Base-by-base conservation (phyloP, 768 basidiomycete species). In the Boletus speciosus region DNA sequence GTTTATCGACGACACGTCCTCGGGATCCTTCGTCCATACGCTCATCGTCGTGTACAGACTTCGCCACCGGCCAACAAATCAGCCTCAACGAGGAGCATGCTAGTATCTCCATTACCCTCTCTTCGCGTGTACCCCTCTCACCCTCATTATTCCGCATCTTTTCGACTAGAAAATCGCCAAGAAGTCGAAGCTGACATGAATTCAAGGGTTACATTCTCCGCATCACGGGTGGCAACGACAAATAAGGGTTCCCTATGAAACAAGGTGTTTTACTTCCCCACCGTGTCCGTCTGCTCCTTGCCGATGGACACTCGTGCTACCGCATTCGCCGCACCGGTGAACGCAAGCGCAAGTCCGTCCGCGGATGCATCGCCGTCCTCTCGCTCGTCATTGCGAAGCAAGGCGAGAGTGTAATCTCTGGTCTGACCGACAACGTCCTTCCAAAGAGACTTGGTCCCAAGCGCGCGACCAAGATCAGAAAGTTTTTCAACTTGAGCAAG, bases 171-270 rank as follows among this genome's bases (percentile, higher is more conserved):
- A 90, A 76, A 93, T 98, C 78, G 68, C 92, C 93, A 96, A 71
- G 95, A 98, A 77, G 91, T 98, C 66, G 81, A 93, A 43, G 91
- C 82, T 56, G 94, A 97, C 78, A 73, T 71, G 96, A 98, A 79
- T 98, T 85, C 83, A 92, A 90, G 73, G 96, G 96, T 54, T 98
- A 97, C 78, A 76, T 98, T 72, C 84, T 97, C 81, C 88, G 93
- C 66, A 90, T 99, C 79, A 95, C 92, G 31, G 95, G 95, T 66
- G 93, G 96, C 60, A 98, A 98, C 81, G 94, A 98, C 85, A 93
- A 93, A 79, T 91, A 95, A 73, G 93, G 94, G 69, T 96, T 97
- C 83, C 93, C 94, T 45, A 97, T 98, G 93, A 98, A 98, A 77
- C 96, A 99, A 78, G 95, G 96, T 78, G 90, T 98, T 62, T 89